Evolutionary conservation across 345 rosid species (phyloP).

Genomic region (Linum lewisii): DNA sequence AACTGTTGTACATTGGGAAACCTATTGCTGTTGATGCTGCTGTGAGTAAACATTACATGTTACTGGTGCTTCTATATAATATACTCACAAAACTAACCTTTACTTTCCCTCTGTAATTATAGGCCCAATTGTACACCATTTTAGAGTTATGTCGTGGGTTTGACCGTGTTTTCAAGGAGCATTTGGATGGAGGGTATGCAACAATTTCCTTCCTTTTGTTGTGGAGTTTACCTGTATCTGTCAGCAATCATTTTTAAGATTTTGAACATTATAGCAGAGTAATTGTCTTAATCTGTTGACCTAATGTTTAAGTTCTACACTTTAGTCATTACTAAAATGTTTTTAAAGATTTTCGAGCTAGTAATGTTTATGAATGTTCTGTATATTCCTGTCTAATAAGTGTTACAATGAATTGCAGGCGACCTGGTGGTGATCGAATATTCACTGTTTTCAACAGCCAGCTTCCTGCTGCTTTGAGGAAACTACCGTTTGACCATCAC

Average conservation of each 20-base stretch:
- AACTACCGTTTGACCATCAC: constrained; percentile 57
- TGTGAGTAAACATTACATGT: neutral
- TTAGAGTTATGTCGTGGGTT: constrained; percentile 10
- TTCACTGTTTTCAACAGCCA: constrained; percentile 58
- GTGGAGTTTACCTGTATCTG: neutral
- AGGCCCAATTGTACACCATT: constrained; percentile 8
- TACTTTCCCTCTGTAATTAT: neutral
- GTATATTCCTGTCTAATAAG: neutral
- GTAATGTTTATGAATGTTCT: neutral
- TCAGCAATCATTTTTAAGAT: neutral
- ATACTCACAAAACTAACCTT: neutral
- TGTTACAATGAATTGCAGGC: constrained; percentile 26
- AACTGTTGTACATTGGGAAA: neutral
- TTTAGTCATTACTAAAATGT: neutral
- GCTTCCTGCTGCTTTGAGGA: constrained; percentile 56
- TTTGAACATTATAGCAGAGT: too few species aligned
- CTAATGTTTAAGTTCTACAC: neutral
- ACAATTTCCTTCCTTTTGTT: neutral
- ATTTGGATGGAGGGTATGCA: constrained; percentile 11
- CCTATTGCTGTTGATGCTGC: constrained; percentile 3
- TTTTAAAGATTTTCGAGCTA: neutral
- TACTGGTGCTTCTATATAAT: neutral
- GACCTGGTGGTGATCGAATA: constrained; percentile 58
- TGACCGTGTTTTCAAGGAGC: constrained; percentile 8
- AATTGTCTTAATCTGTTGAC: too few species aligned